Base-by-base conservation (phyloP, 768 basidiomycete species). In the Pleurotus tuoliensis region DNA sequence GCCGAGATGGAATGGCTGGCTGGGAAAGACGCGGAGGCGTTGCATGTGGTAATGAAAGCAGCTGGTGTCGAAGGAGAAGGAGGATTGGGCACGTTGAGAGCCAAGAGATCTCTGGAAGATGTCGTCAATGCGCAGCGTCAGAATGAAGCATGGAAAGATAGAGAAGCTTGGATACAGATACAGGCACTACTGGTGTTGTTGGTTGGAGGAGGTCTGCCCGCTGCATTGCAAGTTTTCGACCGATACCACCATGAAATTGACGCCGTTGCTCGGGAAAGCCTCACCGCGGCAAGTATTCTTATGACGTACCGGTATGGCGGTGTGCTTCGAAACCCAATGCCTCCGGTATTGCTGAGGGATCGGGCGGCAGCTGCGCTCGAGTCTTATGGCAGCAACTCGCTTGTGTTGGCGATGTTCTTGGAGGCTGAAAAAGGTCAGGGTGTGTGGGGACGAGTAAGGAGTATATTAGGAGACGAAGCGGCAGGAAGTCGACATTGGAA, bases 1-100 rank as follows among this genome's bases (percentile, higher is more conserved):
- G 87, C 86, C 1, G 86, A 93, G 62, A 80, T 90, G 79, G 90
- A 92, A 68, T 94, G 91, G 91, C 66, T 90, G 9, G 67, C 73
- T 12, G 79, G 82, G 1, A 62, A 77, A 30, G 64, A 72, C 16
- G 77, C 82, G 30, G 73, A 77, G 34, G 78, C 86, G 12, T 66
- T 83, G 38, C 71, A 76, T 37, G 75, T 88, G 30, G 74, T 86
- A 43, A 66, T 86, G 45, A 78, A 75, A 18, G 78, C 85, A 8
- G 81, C 76, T 11, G 80, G 76, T 3, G 70, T 84, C 34, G 75
- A 82, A 50, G 82, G 81, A 11, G 66, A 74, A 0, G 76, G 76
- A 11, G 80, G 84, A 3, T 71, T 87, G 57, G 76, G 75, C 34
- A 62, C 87, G 48, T 71, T 92, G 38, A 82, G 87, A 3, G 82